Evolutionary conservation across 1,284 basidiomycete species (phyloP).

Genomic region (Ceratobasidium sp.): DNA sequence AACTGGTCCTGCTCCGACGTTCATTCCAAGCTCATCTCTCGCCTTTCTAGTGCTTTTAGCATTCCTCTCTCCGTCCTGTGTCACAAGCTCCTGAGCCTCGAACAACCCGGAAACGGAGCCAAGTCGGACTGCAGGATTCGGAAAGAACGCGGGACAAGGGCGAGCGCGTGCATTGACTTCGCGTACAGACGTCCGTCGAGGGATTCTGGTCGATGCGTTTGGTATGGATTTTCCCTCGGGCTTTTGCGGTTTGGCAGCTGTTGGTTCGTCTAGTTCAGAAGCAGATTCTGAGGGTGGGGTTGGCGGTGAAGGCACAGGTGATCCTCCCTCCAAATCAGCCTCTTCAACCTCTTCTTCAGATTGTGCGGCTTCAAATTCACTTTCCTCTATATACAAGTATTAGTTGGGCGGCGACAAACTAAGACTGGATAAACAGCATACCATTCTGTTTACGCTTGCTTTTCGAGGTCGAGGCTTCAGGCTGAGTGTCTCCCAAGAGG

Average conservation of each 20-base stretch:
- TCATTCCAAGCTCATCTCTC: slow-evolving; percentile 26
- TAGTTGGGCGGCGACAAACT: slow-evolving; percentile 1
- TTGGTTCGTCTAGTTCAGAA: not conserved
- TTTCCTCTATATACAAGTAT: slow-evolving; percentile 39
- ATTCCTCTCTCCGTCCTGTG: slow-evolving; percentile 1
- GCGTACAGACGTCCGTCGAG: not conserved
- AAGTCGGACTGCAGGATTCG: slow-evolving; percentile 29
- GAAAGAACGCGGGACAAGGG: slow-evolving; percentile 34
- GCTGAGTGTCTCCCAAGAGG: slow-evolving; percentile 1
- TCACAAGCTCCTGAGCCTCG: not conserved
- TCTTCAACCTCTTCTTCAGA: slow-evolving; percentile 48
- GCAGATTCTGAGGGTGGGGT: not conserved
- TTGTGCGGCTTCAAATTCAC: slow-evolving; percentile 58
- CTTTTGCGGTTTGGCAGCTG: slow-evolving; percentile 46
- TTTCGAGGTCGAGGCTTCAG: slow-evolving; percentile 5
- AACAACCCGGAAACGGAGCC: slow-evolving; percentile 9
- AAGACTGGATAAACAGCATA: not conserved
- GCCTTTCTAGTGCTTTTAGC: slow-evolving; percentile 14
- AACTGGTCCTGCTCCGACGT: slow-evolving; percentile 75
- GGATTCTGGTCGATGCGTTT: not conserved
- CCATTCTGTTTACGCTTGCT: slow-evolving; percentile 32
- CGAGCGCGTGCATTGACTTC: slow-evolving; percentile 34
- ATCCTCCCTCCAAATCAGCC: slow-evolving; percentile 20
- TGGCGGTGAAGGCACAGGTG: slow-evolving; percentile 53
- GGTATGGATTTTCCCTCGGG: slow-evolving; percentile 55